Evolutionary conservation across 2,329 filamentous ascomycete genomes (phyloP), one percentile per base, ranked within the genome.

Genomic region (Penicillium fuscoglaucum): DNA sequence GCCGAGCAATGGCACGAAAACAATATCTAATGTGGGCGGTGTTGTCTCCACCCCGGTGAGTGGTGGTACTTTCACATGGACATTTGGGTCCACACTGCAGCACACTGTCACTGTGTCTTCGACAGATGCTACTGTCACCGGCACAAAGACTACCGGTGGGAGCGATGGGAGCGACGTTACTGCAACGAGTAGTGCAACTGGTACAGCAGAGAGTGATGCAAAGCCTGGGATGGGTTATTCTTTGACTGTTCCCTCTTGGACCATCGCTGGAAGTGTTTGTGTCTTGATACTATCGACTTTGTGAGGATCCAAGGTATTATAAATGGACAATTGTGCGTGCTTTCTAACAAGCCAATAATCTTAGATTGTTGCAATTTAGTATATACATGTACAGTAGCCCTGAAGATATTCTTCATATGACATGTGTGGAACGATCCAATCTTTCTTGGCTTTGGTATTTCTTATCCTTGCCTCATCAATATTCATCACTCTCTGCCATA

Each of bases 21-120:
- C 61, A 0, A 17, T 60, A 0, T 59, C 44, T 13, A 66, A 66
- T 13, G 55, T 52, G 3, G 62, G 55, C 0, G 48, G 60, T 21
- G 17, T 51, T 8, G 15, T 67, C 17, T 57, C 61, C 9, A 57
- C 52, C 0, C 65, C 63, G 0, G 52, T 64, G 8, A 66, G 63
- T 24, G 63, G 59, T 5, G 35, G 52, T 8, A 63, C 51, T 6
- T 66, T 67, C 9, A 65, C 58, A 8, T 65, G 60, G 62, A 58
- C 50, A 0, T 57, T 53, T 43, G 54, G 45, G 1, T n/a, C 13
- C 7, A 26, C 51, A 7, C 17, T 55, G 4, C 1, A 44, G 3
- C 51, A 61, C 8, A 9, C 44, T 45, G 54, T 63, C 6, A 63
- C 58, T 37, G 62, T 55, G 6, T 40, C 48, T 26, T 61, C 60